Evolutionary conservation across 2,329 filamentous ascomycete genomes (phyloP), one percentile per base, ranked within the genome.

Genomic region (Apiospora hydei): DNA sequence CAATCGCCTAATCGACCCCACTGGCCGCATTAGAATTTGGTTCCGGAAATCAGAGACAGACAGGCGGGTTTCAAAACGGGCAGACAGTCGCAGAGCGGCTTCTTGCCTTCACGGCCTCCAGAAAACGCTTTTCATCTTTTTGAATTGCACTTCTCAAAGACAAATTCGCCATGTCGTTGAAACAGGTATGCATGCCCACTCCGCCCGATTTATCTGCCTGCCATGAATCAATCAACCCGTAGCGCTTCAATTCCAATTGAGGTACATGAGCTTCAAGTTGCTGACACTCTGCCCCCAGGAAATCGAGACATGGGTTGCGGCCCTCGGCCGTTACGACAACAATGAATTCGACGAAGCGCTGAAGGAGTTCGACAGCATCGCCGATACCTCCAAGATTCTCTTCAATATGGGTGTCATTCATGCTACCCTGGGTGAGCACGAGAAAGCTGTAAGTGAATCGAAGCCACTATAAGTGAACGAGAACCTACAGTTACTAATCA

Each of bases 361-460:
- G 74, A 89, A 88, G 77, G 90, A 93, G 73, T 98, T 99, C 80
- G 93, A 94, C 74, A 90, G 88, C 77, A 98, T 99, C 79, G 89
- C 93, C 74, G 96, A 98, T 82, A 99, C 96, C 0, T 98, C 96
- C 77, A 98, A 98, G 87, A 99, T 99, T 74, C 87, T 98, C 74
- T 99, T 99, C 87, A 99, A 99, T 80, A 97, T 96, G 83, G 96
- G 96, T 77, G 96, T 99, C 51, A 98, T 99, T 78, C 94, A 98
- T 85, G 96, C 96, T 51, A 98, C 96, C 0, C 87, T 99, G 24
- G 96, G 96, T 77, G 95, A 98, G 82, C 96, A 99, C 84, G 93
- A 96, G 81, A 95, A 94, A 86, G 96, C 96, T 80, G 96, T 98
- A 87, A 83, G 94, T 88, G 49, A 4, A 43, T 41, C 14, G 24